Evolutionary conservation across 2,329 filamentous ascomycete species (phyloP), one percentile per base, ranked within the genome.

Genomic region (Penicillium sp.): DNA sequence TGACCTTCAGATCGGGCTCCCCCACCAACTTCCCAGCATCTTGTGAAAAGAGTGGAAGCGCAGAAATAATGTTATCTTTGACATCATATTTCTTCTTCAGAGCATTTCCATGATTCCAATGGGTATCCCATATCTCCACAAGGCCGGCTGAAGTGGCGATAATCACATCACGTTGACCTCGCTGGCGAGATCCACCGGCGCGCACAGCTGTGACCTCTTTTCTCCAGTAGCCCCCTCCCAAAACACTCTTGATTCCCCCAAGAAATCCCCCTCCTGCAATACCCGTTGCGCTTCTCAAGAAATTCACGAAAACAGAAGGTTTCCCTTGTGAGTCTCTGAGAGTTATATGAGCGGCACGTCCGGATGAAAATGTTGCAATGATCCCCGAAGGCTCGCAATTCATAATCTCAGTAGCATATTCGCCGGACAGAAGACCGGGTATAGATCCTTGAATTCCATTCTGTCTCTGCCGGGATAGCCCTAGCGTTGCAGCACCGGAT

Each of bases 311-410:
- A 50, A 99, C 88, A 43, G 85, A 84, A 3, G 93, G 91, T 68
- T 92, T 89, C 25, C 95, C 95, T 73, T 97, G 92, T 44, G 87
- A 80, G 74, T 99, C 93, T 67, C 92, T 86, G 16, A 98, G 82
- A 51, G 86, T 92, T 73, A 99, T 80, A 72, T 97, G 95, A 6
- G 91, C 92, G 42, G 96, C 81, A 59, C 95, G 86, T 14, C 95
- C 95, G 58, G 86, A 92, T 72, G 90, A 96, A 62, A 96, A 89
- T 11, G 88, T 85, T 37, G 97, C 80, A 50, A 98, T 82, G 69
- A 96, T 95, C 10, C 95, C 95, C 5, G 92, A 88, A 50, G 88
- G 91, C 70, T 97, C 93, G 26, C 91, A 91, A 67, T 91, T 91
- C 45, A 92, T 84, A 45, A 99, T 83, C 55, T 92, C 86, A 6